phyloP scores from a whole-genome alignment of 768 basidiomycete species.

The Calocybe indica region DNA sequence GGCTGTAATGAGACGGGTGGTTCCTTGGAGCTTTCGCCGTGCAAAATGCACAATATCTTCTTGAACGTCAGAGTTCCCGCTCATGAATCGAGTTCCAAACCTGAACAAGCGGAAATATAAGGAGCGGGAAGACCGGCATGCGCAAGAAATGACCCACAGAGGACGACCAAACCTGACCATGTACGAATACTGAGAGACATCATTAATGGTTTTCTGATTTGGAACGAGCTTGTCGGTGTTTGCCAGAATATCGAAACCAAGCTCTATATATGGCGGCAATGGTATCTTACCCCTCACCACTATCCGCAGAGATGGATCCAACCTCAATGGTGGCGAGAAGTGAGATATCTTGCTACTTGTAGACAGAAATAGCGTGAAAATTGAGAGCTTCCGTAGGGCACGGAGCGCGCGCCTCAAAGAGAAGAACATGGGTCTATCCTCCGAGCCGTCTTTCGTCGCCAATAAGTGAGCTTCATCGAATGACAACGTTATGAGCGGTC shows the following conservation, averaged over 20 bases:
- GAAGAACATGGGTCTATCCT: background rate
- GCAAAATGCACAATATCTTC: too few relatives aligned
- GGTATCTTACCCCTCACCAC: too few relatives aligned
- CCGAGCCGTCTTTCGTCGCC: background rate
- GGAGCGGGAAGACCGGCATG: background rate
- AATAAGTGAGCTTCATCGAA: background rate
- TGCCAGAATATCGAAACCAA: too few relatives aligned
- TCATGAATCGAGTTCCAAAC: background rate
- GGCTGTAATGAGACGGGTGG: too few relatives aligned
- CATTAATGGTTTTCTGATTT: background rate
- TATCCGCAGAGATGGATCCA: too few relatives aligned
- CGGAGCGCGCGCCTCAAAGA: background rate
- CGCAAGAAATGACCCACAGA: background rate
- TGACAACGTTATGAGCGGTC: background rate
- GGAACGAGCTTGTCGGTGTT: too few relatives aligned
- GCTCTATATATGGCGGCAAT: too few relatives aligned
- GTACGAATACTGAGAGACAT: background rate
- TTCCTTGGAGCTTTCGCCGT: too few relatives aligned
- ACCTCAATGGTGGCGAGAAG: background rate
- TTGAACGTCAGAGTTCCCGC: too few relatives aligned
- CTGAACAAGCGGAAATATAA: background rate
- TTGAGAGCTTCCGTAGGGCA: background rate
- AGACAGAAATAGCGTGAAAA: background rate
- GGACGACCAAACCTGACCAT: background rate
- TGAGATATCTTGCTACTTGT: background rate